Base-by-base conservation (phyloP, 2,329 filamentous ascomycete species). In the Diaporthe velutina region DNA sequence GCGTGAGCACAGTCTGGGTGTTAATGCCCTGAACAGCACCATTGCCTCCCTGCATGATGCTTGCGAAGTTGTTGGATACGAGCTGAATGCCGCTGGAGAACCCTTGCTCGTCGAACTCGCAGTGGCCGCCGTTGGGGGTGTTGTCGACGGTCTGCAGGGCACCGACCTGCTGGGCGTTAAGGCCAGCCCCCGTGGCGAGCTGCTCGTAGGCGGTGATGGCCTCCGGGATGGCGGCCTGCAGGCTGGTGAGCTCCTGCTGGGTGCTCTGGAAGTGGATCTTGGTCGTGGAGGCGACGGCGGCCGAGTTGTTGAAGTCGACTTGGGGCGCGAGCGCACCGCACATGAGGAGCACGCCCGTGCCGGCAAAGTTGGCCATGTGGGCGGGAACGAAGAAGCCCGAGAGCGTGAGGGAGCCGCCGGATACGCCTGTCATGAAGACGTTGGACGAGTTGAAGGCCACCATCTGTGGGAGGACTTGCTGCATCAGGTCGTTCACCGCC, bases 401-500 rank as follows among this genome's bases (percentile, higher is more conserved):
- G 45, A 91, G 85, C 42, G 90, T 81, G 28, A 91, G 83, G 4
- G 85, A 83, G 25, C 90, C 90, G 33, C 90, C 90, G 6, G 85
- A 88, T 0, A 91, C 89, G 22, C 90, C 89, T 0, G 88, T 91
- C 82, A 91, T 91, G 79, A 87, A 89, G 66, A 91, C 87, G 55
- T 88, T 84, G 50, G 82, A 83, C 33, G 80, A 77, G 80, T 91
- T 85, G 75, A 91, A 90, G 3, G 89, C 86, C 9, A 91, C 85
- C 58, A 89, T 83, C 74, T 88, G 83, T 6, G 89, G 87, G 13
- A 91, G 83, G 35, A 87, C 85, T 4, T 83, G 80, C 57, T 85
- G 82, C 71, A 91, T 83, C 33, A 90, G 84, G 76, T 88, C 86
- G 75, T 87, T 86, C 57, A 91, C 88, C 38, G 89, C 89, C 75